Evolutionary conservation across 495 filamentous ascomycete species (phyloP).

Genomic region (Acidiella bohemica): DNA sequence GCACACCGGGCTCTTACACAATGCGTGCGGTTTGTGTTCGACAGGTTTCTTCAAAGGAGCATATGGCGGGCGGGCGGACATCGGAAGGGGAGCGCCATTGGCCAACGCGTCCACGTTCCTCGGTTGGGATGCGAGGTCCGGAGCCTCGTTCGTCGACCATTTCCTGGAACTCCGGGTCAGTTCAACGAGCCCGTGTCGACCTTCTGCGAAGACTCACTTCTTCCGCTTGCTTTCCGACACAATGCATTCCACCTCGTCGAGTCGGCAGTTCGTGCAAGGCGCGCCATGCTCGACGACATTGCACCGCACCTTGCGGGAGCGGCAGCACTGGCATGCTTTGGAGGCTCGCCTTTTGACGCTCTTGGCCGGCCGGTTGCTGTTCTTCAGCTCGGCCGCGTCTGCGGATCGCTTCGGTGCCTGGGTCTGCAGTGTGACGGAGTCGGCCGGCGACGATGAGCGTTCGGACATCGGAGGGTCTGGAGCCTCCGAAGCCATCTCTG

Average conservation of each 20-base stretch:
- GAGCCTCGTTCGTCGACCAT: constrained; percentile 14
- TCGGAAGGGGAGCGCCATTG: constrained; percentile 5
- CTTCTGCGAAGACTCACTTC: constrained; percentile 45
- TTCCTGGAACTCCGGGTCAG: constrained; percentile 7
- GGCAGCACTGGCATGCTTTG: constrained; percentile 75
- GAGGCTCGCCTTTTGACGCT: constrained; percentile 69
- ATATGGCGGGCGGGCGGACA: constrained; percentile 17
- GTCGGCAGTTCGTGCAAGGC: constrained; percentile 78
- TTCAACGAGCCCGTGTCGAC: background rate
- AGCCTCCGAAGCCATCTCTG: constrained; percentile 3
- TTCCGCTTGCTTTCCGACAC: constrained; percentile 83
- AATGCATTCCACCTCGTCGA: constrained; percentile 78
- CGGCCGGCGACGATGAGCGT: constrained; percentile 9
- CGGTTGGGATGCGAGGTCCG: background rate
- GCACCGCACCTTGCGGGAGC: constrained; percentile 82
- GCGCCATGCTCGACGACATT: constrained; percentile 79
- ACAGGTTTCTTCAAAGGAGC: constrained; percentile 17
- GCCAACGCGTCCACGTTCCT: background rate
- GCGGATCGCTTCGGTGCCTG: constrained; percentile 30
- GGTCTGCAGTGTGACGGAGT: background rate
- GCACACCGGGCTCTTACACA: constrained; percentile 43
- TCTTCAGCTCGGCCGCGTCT: constrained; percentile 27
- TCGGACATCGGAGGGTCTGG: constrained; percentile 6
- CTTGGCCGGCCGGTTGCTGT: constrained; percentile 33
- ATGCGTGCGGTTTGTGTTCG: constrained; percentile 46